phyloP scores from a whole-genome alignment of 345 rosid genomes.

The Turnera subulata region DNA sequence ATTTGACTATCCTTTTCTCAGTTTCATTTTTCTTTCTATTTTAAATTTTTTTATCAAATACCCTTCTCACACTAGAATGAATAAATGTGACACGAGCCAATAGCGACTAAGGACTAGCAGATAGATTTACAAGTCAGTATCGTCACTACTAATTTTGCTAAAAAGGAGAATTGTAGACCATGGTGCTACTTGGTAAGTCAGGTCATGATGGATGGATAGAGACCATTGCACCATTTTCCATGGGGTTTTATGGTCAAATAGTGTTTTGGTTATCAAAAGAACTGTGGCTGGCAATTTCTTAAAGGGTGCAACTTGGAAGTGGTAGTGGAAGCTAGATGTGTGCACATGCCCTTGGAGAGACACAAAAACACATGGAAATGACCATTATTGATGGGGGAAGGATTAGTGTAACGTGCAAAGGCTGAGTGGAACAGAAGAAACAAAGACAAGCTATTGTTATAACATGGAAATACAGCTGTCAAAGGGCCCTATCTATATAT shows the following conservation, averaged over 20 bases:
- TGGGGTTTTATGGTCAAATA: neutral
- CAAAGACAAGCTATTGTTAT: conserved; percentile 31
- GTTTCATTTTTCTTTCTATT: neutral
- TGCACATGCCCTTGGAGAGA: too few relatives aligned
- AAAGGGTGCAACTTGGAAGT: neutral
- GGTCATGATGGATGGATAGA: too few relatives aligned
- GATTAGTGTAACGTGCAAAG: conserved; percentile 7
- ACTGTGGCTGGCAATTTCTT: neutral
- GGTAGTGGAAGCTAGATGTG: neutral
- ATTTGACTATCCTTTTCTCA: conserved; percentile 12
- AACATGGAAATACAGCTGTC: conserved; percentile 38
- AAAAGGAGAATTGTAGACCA: too few relatives aligned
- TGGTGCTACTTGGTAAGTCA: too few relatives aligned
- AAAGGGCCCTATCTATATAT: conserved; percentile 31
- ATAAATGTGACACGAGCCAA: neutral
- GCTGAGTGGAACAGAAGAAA: conserved; percentile 28
- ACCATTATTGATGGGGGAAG: conserved; percentile 35
- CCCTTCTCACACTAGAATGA: too few relatives aligned
- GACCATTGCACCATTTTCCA: too few relatives aligned
- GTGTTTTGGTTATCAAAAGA: neutral
- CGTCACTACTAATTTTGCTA: too few relatives aligned
- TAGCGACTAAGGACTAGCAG: too few relatives aligned
- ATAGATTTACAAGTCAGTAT: too few relatives aligned
- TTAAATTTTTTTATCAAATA: too few relatives aligned
- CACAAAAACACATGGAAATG: neutral